Evolutionary conservation across 768 basidiomycete species (phyloP).

Genomic region (Mycena chlorophos): DNA sequence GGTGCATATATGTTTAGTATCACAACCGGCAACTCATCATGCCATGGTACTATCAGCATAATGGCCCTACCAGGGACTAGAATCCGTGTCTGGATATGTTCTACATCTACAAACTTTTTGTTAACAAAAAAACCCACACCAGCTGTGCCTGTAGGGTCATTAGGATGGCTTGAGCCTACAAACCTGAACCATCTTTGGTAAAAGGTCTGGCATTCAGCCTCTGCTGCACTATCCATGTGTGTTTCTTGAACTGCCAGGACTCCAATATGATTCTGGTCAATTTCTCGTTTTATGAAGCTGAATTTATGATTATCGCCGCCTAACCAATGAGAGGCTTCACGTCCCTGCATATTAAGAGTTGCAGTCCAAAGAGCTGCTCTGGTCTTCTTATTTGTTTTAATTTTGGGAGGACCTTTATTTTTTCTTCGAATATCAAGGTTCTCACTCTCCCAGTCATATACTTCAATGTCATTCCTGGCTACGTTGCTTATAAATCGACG

Average conservation of each 20-base stretch:
- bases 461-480: background rate
- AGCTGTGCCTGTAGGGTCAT: too few species aligned
- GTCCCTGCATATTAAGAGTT: background rate
- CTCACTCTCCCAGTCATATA: background rate
- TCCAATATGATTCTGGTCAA: too few species aligned
- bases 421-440: background rate
- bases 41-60: background rate
- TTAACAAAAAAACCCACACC: background rate
- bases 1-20: conserved; percentile 10
- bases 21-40: background rate
- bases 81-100: background rate
- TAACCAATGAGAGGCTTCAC: too few species aligned
- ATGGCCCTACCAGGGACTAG: background rate
- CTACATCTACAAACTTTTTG: background rate
- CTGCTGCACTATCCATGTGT: too few species aligned
- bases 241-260: too few species aligned
- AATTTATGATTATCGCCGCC: too few species aligned
- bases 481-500: too few species aligned
- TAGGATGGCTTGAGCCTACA: too few species aligned
- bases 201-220: too few species aligned
- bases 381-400: background rate
- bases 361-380: background rate
- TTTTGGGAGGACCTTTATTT: background rate
- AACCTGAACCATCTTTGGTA: too few species aligned
- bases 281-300: too few species aligned